Conservation (phyloP, 768 basidiomycete species). For the Tephrocybe sp. region DNA sequence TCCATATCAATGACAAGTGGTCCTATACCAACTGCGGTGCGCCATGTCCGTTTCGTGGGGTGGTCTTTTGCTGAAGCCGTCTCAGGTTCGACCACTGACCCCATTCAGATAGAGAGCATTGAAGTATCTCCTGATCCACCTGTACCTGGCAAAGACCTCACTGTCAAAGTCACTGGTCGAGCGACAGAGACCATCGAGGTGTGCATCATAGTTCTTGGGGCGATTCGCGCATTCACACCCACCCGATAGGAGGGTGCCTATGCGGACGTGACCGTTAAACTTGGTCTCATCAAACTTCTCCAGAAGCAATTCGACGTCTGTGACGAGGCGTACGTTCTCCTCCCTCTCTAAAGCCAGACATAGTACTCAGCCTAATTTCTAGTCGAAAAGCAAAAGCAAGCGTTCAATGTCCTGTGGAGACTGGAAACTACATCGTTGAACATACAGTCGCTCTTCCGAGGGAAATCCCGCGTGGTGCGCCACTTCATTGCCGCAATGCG, state of each 20-base stretch:
- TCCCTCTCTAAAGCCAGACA: not conserved
- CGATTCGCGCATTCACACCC: too few relatives aligned
- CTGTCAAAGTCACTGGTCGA: constrained; percentile 73
- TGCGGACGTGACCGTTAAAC: constrained; percentile 87
- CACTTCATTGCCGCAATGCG: not conserved
- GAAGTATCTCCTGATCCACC: constrained; percentile 85
- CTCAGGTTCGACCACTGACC: constrained; percentile 44
- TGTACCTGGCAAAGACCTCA: constrained; percentile 80
- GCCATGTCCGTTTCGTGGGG: constrained; percentile 22
- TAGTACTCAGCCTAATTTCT: constrained; percentile 6
- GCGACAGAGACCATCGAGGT: constrained; percentile 70
- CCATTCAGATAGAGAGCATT: constrained; percentile 71
- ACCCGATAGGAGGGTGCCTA: constrained; percentile 96
- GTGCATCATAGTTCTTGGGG: constrained; percentile 10
- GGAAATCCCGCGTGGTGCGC: constrained; percentile 82
- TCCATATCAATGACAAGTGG: constrained; percentile 53
- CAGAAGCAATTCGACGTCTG: constrained; percentile 85
- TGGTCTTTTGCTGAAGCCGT: constrained; percentile 9
- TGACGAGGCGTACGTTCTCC: constrained; percentile 81
- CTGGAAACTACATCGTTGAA: constrained; percentile 67
- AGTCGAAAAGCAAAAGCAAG: constrained; percentile 70
- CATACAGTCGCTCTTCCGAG: constrained; percentile 88
- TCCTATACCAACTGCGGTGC: constrained; percentile 73
- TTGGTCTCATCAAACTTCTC: constrained; percentile 92
- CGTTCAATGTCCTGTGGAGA: constrained; percentile 82